Base-by-base conservation (phyloP, 2,329 filamentous ascomycete species). In the Clonostachys byssicola region DNA sequence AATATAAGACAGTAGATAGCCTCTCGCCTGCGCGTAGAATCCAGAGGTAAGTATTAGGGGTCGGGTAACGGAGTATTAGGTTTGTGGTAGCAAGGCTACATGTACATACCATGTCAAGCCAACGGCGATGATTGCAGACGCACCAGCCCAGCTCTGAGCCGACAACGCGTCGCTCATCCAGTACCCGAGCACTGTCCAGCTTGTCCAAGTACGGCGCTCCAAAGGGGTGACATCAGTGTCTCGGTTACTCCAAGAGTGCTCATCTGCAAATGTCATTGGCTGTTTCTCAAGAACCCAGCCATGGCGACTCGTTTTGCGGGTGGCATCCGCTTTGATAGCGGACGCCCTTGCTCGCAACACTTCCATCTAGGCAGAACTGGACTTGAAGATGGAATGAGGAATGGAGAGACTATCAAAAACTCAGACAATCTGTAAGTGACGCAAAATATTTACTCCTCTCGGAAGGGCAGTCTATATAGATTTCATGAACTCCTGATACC, bases 1-100 rank as follows among this genome's bases (percentile, higher is more conserved):
- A 49, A 45, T 47, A 62, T 42, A 12, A 50, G 20, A 17, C 40
- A 38, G 34, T 44, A 39, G 44, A 80, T 67, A 5, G 75, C 74
- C 56, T 83, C 80, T 43, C 57, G 54, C 57, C 58, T 60, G 20
- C 3, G 6, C 6, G 35, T 4, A 40, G 36, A 30, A 8, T 30
- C 10, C 23, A 7, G 13, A 23, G 20, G 17, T 33, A 7, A 40
- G 34, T 20, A 30, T 18, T 39, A 3, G 20, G 18, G 13, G 8
- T 34, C 23, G 16, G 33, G 16, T 6, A 40, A 23, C 14, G n/a
- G n/a, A 16, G n/a, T 33, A 34, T 38, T n/a, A 34, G 7, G 33
- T 17, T 9, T 13, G 20, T 30, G 20, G 30, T 13, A n/a, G 12
- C 12, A 13, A 17, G 20, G 13, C 5, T 7, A 49, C 47, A 10